Evolutionary conservation across 2,329 filamentous ascomycete species (phyloP).

Genomic region (Apiospora aurea): DNA sequence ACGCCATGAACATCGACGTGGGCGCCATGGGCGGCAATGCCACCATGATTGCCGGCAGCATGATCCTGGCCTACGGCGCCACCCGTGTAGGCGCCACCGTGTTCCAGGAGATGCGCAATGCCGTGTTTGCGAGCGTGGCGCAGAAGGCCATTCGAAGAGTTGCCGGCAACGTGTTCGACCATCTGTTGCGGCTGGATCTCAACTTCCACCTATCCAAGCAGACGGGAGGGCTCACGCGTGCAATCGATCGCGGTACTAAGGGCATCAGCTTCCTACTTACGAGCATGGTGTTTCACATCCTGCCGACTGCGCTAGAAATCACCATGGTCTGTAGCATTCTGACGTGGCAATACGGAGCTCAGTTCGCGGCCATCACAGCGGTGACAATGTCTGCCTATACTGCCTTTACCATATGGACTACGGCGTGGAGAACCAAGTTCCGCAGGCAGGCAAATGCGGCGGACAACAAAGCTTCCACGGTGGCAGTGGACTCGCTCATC

Average conservation of each 20-base stretch:
- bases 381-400: conserved; percentile 93
- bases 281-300: conserved; percentile 97
- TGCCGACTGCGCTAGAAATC: conserved; percentile 93
- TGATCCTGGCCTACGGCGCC: conserved; percentile 92
- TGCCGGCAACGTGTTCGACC: conserved; percentile 90
- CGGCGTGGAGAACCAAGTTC: conserved; percentile 97
- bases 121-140: conserved; percentile 94
- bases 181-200: conserved; percentile 86
- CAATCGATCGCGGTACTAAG: conserved; percentile 96
- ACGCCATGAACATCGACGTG: conserved; percentile 97
- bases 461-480: conserved; percentile 93
- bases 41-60: conserved; percentile 85
- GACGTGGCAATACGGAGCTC: conserved; percentile 91
- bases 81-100: conserved; percentile 88
- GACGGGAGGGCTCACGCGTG: conserved; percentile 90
- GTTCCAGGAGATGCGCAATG: conserved; percentile 94
- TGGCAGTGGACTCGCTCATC: conserved; percentile 95
- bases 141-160: conserved; percentile 95
- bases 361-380: conserved; percentile 90
- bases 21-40: conserved; percentile 86
- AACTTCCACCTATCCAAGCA: conserved; percentile 95
- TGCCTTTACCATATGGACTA: conserved; percentile 96
- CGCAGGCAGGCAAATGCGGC: conserved; percentile 93
- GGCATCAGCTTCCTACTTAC: conserved; percentile 97
- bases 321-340: conserved; percentile 94